Conservation (phyloP, 2,329 filamentous ascomycete species). For the Aspergillus quadricinctus region DNA sequence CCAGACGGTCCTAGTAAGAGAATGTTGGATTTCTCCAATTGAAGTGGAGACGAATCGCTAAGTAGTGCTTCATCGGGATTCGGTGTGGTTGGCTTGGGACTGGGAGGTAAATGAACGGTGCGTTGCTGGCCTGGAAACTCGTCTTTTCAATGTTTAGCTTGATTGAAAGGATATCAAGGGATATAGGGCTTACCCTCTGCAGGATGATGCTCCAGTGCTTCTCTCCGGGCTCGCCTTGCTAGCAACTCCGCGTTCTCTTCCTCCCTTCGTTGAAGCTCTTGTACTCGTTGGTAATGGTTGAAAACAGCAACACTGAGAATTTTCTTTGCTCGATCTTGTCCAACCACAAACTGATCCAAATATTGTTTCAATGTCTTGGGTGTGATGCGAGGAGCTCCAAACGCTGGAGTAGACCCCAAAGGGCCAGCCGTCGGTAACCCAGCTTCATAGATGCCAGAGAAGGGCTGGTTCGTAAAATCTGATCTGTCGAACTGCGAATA, state of each 20-base stretch:
- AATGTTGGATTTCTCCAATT: conserved; percentile 93
- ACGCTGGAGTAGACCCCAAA: conserved; percentile 54
- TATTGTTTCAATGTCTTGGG: conserved; percentile 74
- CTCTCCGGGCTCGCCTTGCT: conserved; percentile 66
- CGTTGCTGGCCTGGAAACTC: conserved; percentile 60
- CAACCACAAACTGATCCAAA: conserved; percentile 93
- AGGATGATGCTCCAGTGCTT: conserved; percentile 66
- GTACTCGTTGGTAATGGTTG: conserved; percentile 90
- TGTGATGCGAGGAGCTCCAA: conserved; percentile 56
- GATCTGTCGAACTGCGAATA: conserved; percentile 54
- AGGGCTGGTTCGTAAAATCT: conserved; percentile 61
- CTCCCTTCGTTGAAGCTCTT: conserved; percentile 68
- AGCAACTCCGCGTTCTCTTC: conserved; percentile 72
- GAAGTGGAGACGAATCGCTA: conserved; percentile 58
- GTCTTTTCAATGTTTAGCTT: conserved; percentile 38
- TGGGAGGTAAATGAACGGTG: conserved; percentile 41
- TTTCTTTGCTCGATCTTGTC: conserved; percentile 88
- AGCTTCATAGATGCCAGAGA: conserved; percentile 60
- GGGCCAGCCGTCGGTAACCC: conserved; percentile 59
- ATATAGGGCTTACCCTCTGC: conserved; percentile 61
- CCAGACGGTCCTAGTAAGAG: conserved; percentile 87
- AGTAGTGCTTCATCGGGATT: conserved; percentile 37
- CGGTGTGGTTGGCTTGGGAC: conserved; percentile 20
- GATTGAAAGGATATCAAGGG: not conserved
- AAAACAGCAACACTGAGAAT: conserved; percentile 89